Evolutionary conservation across 2,329 filamentous ascomycete genomes (phyloP), one percentile per base, ranked within the genome.

Genomic region (Botryosphaeria dothidea): DNA sequence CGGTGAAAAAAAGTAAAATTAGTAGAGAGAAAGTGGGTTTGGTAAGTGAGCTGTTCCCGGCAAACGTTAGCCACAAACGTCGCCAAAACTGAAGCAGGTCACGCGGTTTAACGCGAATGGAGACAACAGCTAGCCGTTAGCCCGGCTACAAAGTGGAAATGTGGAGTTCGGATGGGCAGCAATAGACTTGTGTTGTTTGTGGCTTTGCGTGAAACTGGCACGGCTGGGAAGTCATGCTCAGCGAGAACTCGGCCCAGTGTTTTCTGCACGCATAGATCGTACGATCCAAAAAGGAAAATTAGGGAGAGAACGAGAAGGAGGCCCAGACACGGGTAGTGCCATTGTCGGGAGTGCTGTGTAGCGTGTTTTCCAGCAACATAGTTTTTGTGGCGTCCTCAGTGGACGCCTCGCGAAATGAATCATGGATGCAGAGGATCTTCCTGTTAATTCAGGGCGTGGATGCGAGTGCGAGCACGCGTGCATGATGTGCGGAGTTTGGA

Each of bases 191-290:
- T 6, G 7, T 6, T 34, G 31, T 4, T 7, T 34, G 21, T 34
- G 56, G 56, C 56, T 46, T 46, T 60, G 56, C 31, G 41, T 60
- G 56, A 60, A 60, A 60, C 56, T 31, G 25, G 38, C 38, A 60
- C 43, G 38, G n/a, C n/a, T n/a, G n/a, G n/a, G n/a, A n/a, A n/a
- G 7, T 51, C 46, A 31, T 51, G 23, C 23, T 51, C 54, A 58
- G 34, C 15, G 13, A 31, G 19, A 38, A 21, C 34, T 23, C 13
- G 56, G 38, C 56, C 25, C 56, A 31, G 25, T 60, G 38, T 60
- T 60, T 58, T 57, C 38, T 60, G 56, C 56, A 46, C 21, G 38
- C 41, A 46, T 46, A 9, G 43, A 60, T 60, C 38, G n/a, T 60
- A 46, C 38, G 38, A 60, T 60, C 38, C 5, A 34, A 60, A 60